Base-by-base conservation (phyloP, 495 filamentous ascomycete genomes). In the Daldinia vernicosa region DNA sequence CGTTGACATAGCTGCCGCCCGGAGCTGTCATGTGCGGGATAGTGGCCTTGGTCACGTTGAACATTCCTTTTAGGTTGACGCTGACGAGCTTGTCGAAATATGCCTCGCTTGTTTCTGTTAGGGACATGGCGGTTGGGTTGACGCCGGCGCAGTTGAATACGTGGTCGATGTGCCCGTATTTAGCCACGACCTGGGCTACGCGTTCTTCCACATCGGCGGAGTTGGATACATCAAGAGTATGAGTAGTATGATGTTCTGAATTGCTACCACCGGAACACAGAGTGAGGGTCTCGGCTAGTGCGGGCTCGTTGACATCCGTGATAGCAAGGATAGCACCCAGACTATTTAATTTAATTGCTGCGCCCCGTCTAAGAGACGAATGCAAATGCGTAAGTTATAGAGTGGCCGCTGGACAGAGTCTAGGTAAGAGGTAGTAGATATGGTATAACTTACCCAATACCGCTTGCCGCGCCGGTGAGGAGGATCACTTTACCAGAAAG, bases 91-190 rank as follows among this genome's bases (percentile, higher is more conserved):
- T 75, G 60, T 74, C 69, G 51, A 75, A 74, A 47, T 76, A 70
- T 15, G 45, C 72, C 53, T 73, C 72, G 28, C 43, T 75, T 26
- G 67, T 71, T 19, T 66, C 66, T 2, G 70, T 68, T 50, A 85
- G 67, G 40, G 83, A 63, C 66, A 80, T 78, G 27, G 79, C 71
- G 39, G 81, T 84, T 7, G 84, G 81, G 61, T 85, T 84, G 15
- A 86, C 74, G 14, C 85, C 85, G 0, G 85, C 85, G 64, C 84
- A 85, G 73, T 86, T 86, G 75, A 87, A 83, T 3, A 87, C 76
- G 61, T 82, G 77, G 73, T 85, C 74, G 33, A 85, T 75, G 6
- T 62, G 55, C 40, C 74, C 69, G 57, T 80, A 74, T 17, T 77
- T 79, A 0, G 43, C 45, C 17, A 79, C 71, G 17, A 82, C 68